These are phyloP conservation scores for Balakata baccata DNA, from an alignment of 345 rosid species.

Conservation along the genomic window DNA sequence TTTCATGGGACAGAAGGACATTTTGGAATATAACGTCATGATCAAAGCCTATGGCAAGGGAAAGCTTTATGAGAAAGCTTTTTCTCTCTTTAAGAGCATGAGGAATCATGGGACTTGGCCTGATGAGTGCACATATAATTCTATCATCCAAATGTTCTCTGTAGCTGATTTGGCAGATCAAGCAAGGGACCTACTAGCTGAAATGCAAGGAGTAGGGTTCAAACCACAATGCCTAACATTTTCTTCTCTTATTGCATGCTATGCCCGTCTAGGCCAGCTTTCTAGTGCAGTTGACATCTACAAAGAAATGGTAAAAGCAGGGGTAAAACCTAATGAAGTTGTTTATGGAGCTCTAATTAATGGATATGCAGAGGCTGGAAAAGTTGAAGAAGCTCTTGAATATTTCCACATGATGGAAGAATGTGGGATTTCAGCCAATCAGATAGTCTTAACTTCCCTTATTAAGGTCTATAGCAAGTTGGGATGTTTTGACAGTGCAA, in stretches of 20 bases:
- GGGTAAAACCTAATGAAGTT: slow-evolving; percentile 75
- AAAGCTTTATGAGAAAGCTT: slow-evolving; percentile 73
- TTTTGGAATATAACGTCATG: slow-evolving; percentile 79
- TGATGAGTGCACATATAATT: slow-evolving; percentile 76
- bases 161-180: slow-evolving; percentile 67
- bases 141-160: slow-evolving; percentile 76
- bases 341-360: slow-evolving; percentile 78
- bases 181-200: slow-evolving; percentile 60
- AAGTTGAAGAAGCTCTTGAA: slow-evolving; percentile 61
- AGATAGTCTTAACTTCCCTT: slow-evolving; percentile 70
- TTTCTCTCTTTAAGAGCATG: slow-evolving; percentile 70
- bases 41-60: slow-evolving; percentile 90
- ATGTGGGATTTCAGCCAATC: slow-evolving; percentile 53
- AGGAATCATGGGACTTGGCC: slow-evolving; percentile 87
- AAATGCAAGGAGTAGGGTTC: slow-evolving; percentile 65
- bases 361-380: slow-evolving; percentile 74
- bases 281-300: slow-evolving; percentile 55
- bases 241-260: slow-evolving; percentile 67
- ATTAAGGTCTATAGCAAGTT: slow-evolving; percentile 81
- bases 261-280: slow-evolving; percentile 62
- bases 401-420: slow-evolving; percentile 66
- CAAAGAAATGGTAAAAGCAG: slow-evolving; percentile 52
- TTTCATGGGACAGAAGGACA: slow-evolving; percentile 43
- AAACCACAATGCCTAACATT: slow-evolving; percentile 62
- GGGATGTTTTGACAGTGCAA: slow-evolving; percentile 71